Base-by-base conservation (phyloP, 345 rosid species). In the Odontarrhena argentea region DNA sequence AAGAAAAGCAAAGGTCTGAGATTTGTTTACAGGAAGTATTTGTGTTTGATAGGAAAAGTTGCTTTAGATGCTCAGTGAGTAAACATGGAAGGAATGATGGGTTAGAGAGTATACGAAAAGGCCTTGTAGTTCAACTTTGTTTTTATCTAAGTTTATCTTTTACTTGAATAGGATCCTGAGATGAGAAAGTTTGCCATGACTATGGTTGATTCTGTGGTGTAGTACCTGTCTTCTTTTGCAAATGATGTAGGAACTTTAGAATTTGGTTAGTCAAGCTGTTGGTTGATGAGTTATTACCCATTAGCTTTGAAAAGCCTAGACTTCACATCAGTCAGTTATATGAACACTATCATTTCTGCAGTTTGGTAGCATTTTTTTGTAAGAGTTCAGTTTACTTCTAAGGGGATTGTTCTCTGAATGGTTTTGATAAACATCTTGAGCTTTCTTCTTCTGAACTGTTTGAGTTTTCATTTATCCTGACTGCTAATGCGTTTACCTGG, bases 361-460 rank as follows among this genome's bases (percentile, higher is more conserved):
- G 48, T 14, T 28, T 59, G 57, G 44, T 69, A 12, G 18, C 24
- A 9, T 40, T 58, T 41, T 41, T 45, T 3, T 15, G 51, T 50
- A 26, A 15, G 67, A 51, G 28, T 41, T 22, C 18, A 46, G 34
- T 1, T 37, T 25, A 50, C 57, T 37, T 36, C 56, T 48, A 51
- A 35, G 0, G 3, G 26, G 43, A 50, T 22, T 60, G 37, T 69
- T 52, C 30, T 52, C 22, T 61, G 35, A 42, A 48, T 14, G 3
- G 55, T 53, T 55, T 52, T 34, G 60, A 40, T 34, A 26, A 34
- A 42, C 24, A 14, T 47, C 9, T 26, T 1, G 12, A 30, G 59
- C 52, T 36, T 58, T 38, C 1, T 11, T 68, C 53, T 41, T 22
- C 13, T 12, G 32, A 26, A 60, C 12, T 51, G 54, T 45, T 10